Evolutionary conservation across 129 eudicot species (phyloP), one percentile per base, ranked within the genome.

Genomic region (Logfia minima): DNA sequence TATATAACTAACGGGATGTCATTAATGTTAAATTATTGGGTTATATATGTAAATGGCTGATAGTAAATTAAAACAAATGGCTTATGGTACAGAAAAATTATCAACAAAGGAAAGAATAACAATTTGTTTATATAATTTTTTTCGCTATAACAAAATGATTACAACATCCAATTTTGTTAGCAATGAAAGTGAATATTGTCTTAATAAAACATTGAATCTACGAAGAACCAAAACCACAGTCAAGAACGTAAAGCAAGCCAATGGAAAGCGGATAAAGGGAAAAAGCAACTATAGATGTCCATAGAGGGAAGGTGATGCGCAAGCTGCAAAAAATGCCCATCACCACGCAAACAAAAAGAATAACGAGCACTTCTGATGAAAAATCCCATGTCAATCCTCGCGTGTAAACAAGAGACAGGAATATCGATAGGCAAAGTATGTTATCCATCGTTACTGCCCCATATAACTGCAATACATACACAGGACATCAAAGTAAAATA

Each of bases 361-460:
- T 86, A 1, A 86, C 81, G 24, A 90, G 77, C 66, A 87, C 85
- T 77, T 87, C 92, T 5, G 92, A 86, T 9, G 90, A 66, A 35
- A 85, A 84, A 75, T 87, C 84, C 84, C 86, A 85, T 24, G 86
- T 74, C 70, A 87, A 58, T 10, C 79, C 85, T 18, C 80, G 80
- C 8, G 83, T 76, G n/a, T 81, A 87, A 26, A 90, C 87, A 26
- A 86, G 60, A 2, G 79, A 61, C 59, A 90, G 59, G 62, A 85
- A 82, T 2, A 83, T 68, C 8, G 85, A 70, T 67, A 90, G 69
- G 28, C 92, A 83, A 23, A 76, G 65, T 68, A 88, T 66, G 60
- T 82, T 90, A 77, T 81, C 82, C 96, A 82, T 85, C 68, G 86
- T 77, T 26, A 86, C 87, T 45, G 81, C 82, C 73, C 86, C 85